Percentiles rank a stretch among this genome's conserved stretches.
phyloP scores from a whole-genome alignment of 192 early-diverging fungal genomes.

The Ambispora gerdemannii region DNA sequence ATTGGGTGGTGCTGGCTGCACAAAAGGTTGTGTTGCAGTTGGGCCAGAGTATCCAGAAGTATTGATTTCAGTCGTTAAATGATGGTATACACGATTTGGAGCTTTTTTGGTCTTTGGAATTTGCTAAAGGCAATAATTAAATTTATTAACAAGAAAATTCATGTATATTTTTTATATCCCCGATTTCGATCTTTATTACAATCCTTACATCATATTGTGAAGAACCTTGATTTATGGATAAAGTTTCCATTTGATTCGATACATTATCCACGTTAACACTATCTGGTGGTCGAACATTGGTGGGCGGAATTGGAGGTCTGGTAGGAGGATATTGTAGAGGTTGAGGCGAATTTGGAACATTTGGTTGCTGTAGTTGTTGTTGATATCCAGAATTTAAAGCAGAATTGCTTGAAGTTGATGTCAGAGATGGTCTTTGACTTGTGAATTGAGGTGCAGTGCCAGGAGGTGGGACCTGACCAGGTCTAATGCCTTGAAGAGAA shows the following conservation, averaged over 20 bases:
- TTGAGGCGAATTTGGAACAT: neutral
- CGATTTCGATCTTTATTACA: neutral
- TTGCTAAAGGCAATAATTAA: neutral
- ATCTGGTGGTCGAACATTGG: neutral
- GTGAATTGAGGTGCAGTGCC: neutral
- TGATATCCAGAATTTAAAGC: neutral
- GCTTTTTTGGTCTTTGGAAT: neutral
- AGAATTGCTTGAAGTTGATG: neutral
- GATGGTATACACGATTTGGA: constrained; percentile 7
- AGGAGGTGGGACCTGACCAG: neutral
- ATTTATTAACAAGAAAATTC: neutral
- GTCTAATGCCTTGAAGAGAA: neutral
- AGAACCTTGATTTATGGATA: constrained; percentile 7
- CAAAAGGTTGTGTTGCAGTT: neutral
- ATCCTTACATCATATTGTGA: constrained; percentile 17
- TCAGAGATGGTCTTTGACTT: constrained; percentile 24
- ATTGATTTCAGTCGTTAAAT: constrained; percentile 15
- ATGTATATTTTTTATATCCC: neutral
- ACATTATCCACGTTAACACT: constrained; percentile 10
- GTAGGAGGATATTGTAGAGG: constrained; percentile 14
- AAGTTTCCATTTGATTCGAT: constrained; percentile 16
- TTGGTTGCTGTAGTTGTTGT: constrained; percentile 3
- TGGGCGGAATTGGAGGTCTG: neutral
- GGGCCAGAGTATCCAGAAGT: neutral
- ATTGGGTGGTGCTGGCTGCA: neutral